Evolutionary conservation across 495 filamentous ascomycete species (phyloP).

Genomic region (Hyaloscypha bicolor): DNA sequence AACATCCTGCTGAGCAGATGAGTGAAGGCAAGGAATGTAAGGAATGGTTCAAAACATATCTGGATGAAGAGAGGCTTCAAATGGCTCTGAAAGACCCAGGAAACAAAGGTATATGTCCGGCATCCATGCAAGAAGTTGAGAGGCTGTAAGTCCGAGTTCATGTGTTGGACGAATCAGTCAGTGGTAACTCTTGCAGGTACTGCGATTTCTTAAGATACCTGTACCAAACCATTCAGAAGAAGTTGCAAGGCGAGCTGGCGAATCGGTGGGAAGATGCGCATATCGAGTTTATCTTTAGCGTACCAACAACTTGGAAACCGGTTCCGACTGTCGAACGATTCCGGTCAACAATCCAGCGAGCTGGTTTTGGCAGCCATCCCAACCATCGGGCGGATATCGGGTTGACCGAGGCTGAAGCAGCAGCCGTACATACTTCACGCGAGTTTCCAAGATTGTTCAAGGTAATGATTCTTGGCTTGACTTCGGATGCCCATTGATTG

Average conservation of each 20-base stretch:
- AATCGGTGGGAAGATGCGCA: slow-evolving; percentile 49
- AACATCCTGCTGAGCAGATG: slow-evolving; percentile 32
- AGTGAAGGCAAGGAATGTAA: slow-evolving; percentile 36
- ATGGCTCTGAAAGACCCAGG: slow-evolving; percentile 24
- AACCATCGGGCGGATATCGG: slow-evolving; percentile 50
- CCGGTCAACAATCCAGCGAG: slow-evolving; percentile 47
- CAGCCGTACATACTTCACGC: slow-evolving; percentile 44
- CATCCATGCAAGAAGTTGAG: slow-evolving; percentile 24
- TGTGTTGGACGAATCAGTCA: not conserved
- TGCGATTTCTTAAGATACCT: slow-evolving; percentile 32
- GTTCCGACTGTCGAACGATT: slow-evolving; percentile 59
- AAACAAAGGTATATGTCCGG: not conserved
- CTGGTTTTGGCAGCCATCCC: slow-evolving; percentile 56
- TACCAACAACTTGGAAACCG: slow-evolving; percentile 69
- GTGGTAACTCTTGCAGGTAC: slow-evolving; percentile 6
- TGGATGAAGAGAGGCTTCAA: slow-evolving; percentile 37
- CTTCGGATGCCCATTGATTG: not conserved
- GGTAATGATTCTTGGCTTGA: not conserved
- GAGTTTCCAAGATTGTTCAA: slow-evolving; percentile 20
- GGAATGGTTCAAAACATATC: slow-evolving; percentile 48
- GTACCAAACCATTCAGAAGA: slow-evolving; percentile 45
- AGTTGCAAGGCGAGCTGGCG: slow-evolving; percentile 30
- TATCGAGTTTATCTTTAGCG: slow-evolving; percentile 67
- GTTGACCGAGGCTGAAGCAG: slow-evolving; percentile 71
- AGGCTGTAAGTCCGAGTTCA: slow-evolving; percentile 50